Percentiles rank a stretch among this genome's conserved stretches.
Conservation (phyloP, 2,329 filamentous ascomycete species). For the Lachnellula willkommii region DNA sequence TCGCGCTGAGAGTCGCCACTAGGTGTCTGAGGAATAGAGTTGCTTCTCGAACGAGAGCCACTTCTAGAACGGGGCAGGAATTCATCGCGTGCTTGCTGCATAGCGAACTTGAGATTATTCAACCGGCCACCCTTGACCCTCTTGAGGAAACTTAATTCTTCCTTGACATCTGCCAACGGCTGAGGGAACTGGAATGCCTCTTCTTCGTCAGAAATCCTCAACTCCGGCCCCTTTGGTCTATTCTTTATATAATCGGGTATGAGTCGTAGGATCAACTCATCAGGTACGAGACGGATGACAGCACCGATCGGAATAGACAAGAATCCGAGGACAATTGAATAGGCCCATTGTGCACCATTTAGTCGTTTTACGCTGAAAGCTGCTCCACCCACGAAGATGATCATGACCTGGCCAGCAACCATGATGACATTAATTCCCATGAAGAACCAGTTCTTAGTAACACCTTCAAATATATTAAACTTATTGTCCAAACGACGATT, state of each 20-base stretch:
- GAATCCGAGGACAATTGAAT: slow-evolving; percentile 76
- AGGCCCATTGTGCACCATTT: slow-evolving; percentile 74
- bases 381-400: slow-evolving; percentile 76
- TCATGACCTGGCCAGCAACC: slow-evolving; percentile 83
- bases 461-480: slow-evolving; percentile 92
- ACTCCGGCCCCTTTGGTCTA: slow-evolving; percentile 29
- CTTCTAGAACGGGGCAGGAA: slow-evolving; percentile 58
- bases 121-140: slow-evolving; percentile 75
- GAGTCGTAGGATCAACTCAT: slow-evolving; percentile 39
- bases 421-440: slow-evolving; percentile 79
- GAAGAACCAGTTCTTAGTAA: slow-evolving; percentile 84
- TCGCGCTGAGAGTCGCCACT: slow-evolving; percentile 45
- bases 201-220: slow-evolving; percentile 62
- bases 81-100: slow-evolving; percentile 68
- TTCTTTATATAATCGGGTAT: slow-evolving; percentile 29
- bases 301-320: slow-evolving; percentile 83
- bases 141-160: slow-evolving; percentile 76
- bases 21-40: slow-evolving; percentile 62
- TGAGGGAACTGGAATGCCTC: slow-evolving; percentile 63
- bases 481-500: slow-evolving; percentile 91
- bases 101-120: slow-evolving; percentile 74
- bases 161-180: slow-evolving; percentile 67
- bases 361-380: slow-evolving; percentile 65
- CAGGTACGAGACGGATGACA: slow-evolving; percentile 76
- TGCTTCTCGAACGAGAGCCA: slow-evolving; percentile 58